These are phyloP conservation scores for Xylaria longipes DNA, from an alignment of 495 filamentous ascomycete species.

Conservation along the genomic window DNA sequence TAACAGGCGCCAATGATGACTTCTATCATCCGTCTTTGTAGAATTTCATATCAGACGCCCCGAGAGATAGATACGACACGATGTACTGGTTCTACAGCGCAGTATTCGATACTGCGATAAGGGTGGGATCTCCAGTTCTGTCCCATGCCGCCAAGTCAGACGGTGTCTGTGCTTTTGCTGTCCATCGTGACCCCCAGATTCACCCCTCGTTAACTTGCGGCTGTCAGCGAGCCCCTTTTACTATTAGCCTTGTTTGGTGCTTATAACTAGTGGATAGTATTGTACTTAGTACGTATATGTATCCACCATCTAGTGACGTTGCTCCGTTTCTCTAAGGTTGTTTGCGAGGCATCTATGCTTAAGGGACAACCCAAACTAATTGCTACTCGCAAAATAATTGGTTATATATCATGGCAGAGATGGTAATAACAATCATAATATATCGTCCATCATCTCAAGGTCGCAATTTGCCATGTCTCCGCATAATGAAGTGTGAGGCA, in stretches of 20 bases:
- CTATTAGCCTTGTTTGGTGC: neutral
- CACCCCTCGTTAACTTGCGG: neutral
- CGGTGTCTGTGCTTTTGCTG: conserved; percentile 20
- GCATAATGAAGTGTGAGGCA: conserved; percentile 28
- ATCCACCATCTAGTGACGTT: neutral
- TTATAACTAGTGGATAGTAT: neutral
- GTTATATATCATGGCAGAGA: conserved; percentile 1
- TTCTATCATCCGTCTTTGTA: neutral
- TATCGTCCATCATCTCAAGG: conserved; percentile 9
- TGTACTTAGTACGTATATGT: neutral
- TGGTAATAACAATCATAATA: conserved; percentile 7
- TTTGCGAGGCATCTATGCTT: conserved; percentile 2
- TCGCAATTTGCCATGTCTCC: conserved; percentile 13
- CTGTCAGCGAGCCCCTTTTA: conserved; percentile 8
- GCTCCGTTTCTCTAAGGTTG: neutral
- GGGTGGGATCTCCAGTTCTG: neutral
- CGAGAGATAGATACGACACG: neutral
- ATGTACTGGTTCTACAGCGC: neutral
- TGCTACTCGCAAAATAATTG: neutral
- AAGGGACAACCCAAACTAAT: neutral
- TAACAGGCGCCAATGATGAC: neutral
- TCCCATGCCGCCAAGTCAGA: conserved; percentile 23
- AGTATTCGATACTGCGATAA: neutral
- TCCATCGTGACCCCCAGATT: conserved; percentile 27
- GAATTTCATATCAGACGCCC: neutral